Percentiles rank a stretch among this genome's conserved stretches.
Evolutionary conservation across 768 basidiomycete species (phyloP).

Genomic region (Suillus paluster): DNA sequence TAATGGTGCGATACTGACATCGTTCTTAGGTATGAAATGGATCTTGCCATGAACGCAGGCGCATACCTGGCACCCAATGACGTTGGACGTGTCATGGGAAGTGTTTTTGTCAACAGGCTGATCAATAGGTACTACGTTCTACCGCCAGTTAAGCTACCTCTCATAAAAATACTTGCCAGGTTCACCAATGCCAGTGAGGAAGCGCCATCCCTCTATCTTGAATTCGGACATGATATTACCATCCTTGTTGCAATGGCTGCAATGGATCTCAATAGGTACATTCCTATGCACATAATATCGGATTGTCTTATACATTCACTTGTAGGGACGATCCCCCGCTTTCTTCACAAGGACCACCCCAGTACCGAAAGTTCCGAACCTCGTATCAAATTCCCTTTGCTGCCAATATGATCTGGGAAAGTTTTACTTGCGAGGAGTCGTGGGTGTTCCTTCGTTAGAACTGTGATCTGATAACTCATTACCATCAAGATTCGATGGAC

Average conservation of each 20-base stretch:
- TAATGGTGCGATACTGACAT: neutral
- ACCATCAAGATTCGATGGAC: slow-evolving; percentile 20
- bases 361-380: slow-evolving; percentile 34
- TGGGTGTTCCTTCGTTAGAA: slow-evolving; percentile 8
- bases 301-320: neutral
- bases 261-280: slow-evolving; percentile 41
- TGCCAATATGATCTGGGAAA: slow-evolving; percentile 43
- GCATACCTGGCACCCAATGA: slow-evolving; percentile 36
- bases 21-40: slow-evolving; percentile 41
- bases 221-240: slow-evolving; percentile 48
- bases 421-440: slow-evolving; percentile 36
- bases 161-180: slow-evolving; percentile 17
- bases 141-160: neutral
- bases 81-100: slow-evolving; percentile 42
- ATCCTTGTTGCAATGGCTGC: slow-evolving; percentile 44
- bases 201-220: slow-evolving; percentile 39
- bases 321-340: slow-evolving; percentile 33
- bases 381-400: slow-evolving; percentile 41
- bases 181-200: slow-evolving; percentile 41
- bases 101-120: slow-evolving; percentile 44
- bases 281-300: neutral
- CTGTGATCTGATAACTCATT: neutral
- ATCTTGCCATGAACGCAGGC: slow-evolving; percentile 41
- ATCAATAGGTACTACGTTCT: slow-evolving; percentile 39
- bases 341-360: slow-evolving; percentile 29